Percentiles rank a stretch among this genome's conserved stretches.
phyloP scores from a whole-genome alignment of 345 rosid genomes.

The Sonneratia caseolaris region DNA sequence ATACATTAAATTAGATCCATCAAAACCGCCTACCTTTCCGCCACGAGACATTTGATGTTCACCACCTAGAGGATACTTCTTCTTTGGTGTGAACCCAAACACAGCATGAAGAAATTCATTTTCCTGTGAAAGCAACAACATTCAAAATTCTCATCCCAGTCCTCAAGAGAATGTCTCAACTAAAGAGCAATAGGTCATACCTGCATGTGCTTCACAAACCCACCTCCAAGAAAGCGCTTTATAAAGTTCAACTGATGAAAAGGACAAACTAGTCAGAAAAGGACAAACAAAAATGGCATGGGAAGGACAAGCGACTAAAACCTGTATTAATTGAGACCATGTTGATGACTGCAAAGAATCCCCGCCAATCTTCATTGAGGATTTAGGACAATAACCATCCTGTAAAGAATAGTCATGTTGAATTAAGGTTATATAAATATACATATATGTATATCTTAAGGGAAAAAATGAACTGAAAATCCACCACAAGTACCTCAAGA shows the following conservation, averaged over 20 bases:
- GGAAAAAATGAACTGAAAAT: neutral
- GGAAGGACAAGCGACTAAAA: conserved; percentile 9
- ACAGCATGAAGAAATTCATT: conserved; percentile 68
- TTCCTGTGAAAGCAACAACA: conserved; percentile 38
- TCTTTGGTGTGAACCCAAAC: conserved; percentile 64
- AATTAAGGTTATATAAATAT: neutral
- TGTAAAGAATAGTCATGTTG: conserved; percentile 11
- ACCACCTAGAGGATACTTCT: conserved; percentile 24
- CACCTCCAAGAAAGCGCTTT: conserved; percentile 84
- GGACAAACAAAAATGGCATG: neutral
- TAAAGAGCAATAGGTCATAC: conserved; percentile 23
- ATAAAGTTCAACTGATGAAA: conserved; percentile 60
- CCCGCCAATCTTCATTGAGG: conserved; percentile 62
- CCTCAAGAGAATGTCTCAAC: no score
- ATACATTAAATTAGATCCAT: neutral
- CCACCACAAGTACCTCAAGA: conserved; percentile 43
- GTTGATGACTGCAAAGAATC: conserved; percentile 50
- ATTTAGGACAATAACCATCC: conserved; percentile 57
- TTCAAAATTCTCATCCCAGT: neutral
- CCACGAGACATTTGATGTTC: conserved; percentile 32
- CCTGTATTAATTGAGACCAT: conserved; percentile 76
- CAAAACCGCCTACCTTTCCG: conserved; percentile 47
- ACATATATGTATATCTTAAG: no score
- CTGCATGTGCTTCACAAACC: conserved; percentile 93
- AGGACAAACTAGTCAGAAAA: neutral